Evolutionary conservation across 148 eudicot species (phyloP), one percentile per base, ranked within the genome.

Genomic region (Vaccinium myrtillus): DNA sequence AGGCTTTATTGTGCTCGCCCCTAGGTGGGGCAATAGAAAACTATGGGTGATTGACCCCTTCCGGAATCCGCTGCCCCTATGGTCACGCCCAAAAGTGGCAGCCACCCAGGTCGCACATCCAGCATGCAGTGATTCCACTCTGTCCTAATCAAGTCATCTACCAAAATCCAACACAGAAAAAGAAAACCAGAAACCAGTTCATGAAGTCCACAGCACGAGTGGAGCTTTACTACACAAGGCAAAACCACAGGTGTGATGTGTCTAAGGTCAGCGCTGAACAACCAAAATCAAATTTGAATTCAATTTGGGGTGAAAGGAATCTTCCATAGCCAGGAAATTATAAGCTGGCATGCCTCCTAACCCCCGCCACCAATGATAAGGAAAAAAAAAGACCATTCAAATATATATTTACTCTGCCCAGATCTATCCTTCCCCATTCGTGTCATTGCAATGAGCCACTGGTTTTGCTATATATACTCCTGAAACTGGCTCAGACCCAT

Each of bases 281-380:
- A 21, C 23, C 65, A 61, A 59, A 12, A 61, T 59, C 36, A 80
- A 36, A 36, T 49, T 13, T 80, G 82, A 80, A 36, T 80, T 80
- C 32, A 32, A 58, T 27, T 51, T 78, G 61, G 61, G 61, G 46
- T 43, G 46, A 43, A 43, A 43, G 46, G 46, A 43, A 80, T 12
- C 71, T 12, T 46, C 59, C 53, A 16, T 55, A 50, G 77, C 48
- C 48, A 69, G 83, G 51, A 76, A 50, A 50, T 27, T 16, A 8
- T 49, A 51, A 27, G 76, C 83, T 81, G 83, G 59, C 85, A 83
- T 75, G 46, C 63, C 55, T 75, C 54, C 79, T 36, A 74, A 74
- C 67, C 71, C 49, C 19, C 54, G 10, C 30, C 43, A 23, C 54
- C 63, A 71, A 8, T 48, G 1, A 67, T 10, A 25, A 1, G 25